Percentiles rank a stretch among this genome's conserved stretches.
These are phyloP conservation scores for Monilinia fructicola DNA, from an alignment of 2,329 filamentous ascomycete genomes.

Conservation along the genomic window DNA sequence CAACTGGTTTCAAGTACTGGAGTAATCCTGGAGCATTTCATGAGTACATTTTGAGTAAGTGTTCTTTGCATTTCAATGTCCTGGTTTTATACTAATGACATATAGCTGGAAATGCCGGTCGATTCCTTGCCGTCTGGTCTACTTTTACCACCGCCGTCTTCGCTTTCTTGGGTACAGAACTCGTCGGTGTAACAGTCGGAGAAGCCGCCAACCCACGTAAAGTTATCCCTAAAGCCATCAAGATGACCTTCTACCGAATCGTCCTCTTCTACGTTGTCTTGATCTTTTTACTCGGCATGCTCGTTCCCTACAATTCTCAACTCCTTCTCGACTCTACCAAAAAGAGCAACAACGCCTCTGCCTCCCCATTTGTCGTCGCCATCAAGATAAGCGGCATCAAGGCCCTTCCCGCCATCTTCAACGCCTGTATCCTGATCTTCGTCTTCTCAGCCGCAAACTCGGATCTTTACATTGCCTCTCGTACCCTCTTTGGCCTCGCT, in stretches of 20 bases:
- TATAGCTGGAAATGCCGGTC: slow-evolving; percentile 44
- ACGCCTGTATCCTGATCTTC: slow-evolving; percentile 66
- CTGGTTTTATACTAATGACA: slow-evolving; percentile 41
- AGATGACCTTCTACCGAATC: slow-evolving; percentile 60
- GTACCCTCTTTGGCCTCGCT: slow-evolving; percentile 68
- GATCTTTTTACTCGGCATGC: slow-evolving; percentile 59
- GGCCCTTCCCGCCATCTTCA: slow-evolving; percentile 66
- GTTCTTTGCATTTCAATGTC: background rate
- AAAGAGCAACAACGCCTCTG: slow-evolving; percentile 43
- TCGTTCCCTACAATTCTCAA: slow-evolving; percentile 63
- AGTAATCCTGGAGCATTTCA: slow-evolving; percentile 46
- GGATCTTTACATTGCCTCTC: slow-evolving; percentile 63
- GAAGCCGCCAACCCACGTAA: slow-evolving; percentile 63
- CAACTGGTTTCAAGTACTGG: slow-evolving; percentile 54
- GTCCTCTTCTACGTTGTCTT: slow-evolving; percentile 62
- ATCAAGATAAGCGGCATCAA: slow-evolving; percentile 65
- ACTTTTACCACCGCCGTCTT: slow-evolving; percentile 54
- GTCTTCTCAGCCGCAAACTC: slow-evolving; percentile 63
- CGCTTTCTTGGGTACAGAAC: slow-evolving; percentile 63
- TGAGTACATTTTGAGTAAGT: slow-evolving; percentile 41
- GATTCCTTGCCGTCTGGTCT: slow-evolving; percentile 60
- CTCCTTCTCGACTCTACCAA: slow-evolving; percentile 53
- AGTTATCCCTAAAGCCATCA: slow-evolving; percentile 64
- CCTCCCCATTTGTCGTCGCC: slow-evolving; percentile 54
- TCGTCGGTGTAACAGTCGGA: slow-evolving; percentile 60